Evolutionary conservation across 1,139 yeast species (phyloP).

Genomic region (Hemisphaericaspora lyxosophila): DNA sequence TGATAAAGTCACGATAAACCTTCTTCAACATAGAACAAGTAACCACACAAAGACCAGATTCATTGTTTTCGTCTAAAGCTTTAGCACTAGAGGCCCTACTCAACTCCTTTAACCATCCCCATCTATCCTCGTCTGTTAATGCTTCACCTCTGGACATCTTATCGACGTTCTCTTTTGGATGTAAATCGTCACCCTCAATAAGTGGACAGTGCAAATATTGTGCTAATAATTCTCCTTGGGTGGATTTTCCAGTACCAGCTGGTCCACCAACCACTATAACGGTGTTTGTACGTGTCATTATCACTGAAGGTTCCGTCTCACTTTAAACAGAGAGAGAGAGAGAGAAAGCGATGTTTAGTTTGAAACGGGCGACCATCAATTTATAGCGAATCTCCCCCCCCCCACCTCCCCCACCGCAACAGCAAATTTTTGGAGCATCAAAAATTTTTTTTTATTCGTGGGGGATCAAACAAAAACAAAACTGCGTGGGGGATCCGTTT

Average conservation of each 20-base stretch:
- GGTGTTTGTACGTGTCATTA: slow-evolving; percentile 12
- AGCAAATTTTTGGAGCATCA: too few relatives aligned
- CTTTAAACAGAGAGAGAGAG: not conserved
- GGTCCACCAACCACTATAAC: slow-evolving; percentile 75
- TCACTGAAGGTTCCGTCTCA: not conserved
- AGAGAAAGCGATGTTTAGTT: not conserved
- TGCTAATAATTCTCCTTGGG: slow-evolving; percentile 62
- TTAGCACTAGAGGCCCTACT: slow-evolving; percentile 40
- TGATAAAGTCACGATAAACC: slow-evolving; percentile 63
- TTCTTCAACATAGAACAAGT: slow-evolving; percentile 85
- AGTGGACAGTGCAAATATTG: slow-evolving; percentile 49
- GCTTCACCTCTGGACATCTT: slow-evolving; percentile 85
- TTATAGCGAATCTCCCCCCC: too few relatives aligned
- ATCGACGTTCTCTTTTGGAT: slow-evolving; percentile 68
- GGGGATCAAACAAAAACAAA: not conserved
- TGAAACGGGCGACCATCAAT: not conserved
- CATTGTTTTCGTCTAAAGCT: slow-evolving; percentile 30
- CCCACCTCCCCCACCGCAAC: too few relatives aligned
- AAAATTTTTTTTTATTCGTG: slow-evolving; percentile 3
- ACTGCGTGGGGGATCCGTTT: not conserved
- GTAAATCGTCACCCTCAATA: slow-evolving; percentile 83
- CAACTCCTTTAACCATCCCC: slow-evolving; percentile 76
- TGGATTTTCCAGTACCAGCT: slow-evolving; percentile 90
- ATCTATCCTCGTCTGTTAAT: slow-evolving; percentile 82
- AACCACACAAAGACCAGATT: slow-evolving; percentile 46